Evolutionary conservation across 192 early-diverging fungal species (phyloP).

Genomic region (Entomortierella lignicola): DNA sequence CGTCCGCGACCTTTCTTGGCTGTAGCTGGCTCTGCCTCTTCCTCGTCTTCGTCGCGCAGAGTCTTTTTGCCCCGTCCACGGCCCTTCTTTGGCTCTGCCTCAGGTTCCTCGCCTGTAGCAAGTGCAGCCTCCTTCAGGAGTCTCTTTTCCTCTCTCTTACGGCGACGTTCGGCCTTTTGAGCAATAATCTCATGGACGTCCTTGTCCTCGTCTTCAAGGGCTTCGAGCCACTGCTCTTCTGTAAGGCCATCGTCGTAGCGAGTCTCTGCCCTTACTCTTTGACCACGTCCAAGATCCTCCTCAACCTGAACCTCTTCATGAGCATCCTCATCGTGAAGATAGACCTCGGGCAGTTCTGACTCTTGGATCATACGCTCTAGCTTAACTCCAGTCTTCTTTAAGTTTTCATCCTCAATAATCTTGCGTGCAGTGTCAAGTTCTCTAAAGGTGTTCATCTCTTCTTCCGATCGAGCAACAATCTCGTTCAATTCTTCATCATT

Average conservation of each 20-base stretch:
- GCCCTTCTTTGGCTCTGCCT: conserved; percentile 54
- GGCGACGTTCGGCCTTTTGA: conserved; percentile 57
- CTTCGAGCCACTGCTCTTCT: conserved; percentile 93
- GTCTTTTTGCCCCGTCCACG: conserved; percentile 58
- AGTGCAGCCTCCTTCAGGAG: conserved; percentile 21
- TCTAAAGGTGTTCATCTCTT: conserved; percentile 80
- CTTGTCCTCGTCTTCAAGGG: conserved; percentile 73
- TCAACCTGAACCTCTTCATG: conserved; percentile 62
- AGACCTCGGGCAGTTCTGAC: conserved; percentile 86
- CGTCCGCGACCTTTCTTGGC: conserved; percentile 36
- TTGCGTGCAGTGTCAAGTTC: conserved; percentile 80
- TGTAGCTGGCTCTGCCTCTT: conserved; percentile 12
- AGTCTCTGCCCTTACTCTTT: conserved; percentile 78
- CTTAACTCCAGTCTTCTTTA: conserved; percentile 62
- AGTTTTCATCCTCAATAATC: conserved; percentile 52
- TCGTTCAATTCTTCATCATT: conserved; percentile 94
- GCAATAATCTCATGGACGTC: conserved; percentile 70
- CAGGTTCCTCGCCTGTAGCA: conserved; percentile 20
- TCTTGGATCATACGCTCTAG: conserved; percentile 86
- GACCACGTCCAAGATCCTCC: conserved; percentile 73
- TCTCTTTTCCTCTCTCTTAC: conserved; percentile 53
- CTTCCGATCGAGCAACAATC: conserved; percentile 88
- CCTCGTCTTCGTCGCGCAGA: conserved; percentile 37
- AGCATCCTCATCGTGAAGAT: conserved; percentile 71
- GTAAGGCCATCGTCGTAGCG: conserved; percentile 93